Base-by-base conservation (phyloP, 768 basidiomycete species). In the Termitomyces sp. region DNA sequence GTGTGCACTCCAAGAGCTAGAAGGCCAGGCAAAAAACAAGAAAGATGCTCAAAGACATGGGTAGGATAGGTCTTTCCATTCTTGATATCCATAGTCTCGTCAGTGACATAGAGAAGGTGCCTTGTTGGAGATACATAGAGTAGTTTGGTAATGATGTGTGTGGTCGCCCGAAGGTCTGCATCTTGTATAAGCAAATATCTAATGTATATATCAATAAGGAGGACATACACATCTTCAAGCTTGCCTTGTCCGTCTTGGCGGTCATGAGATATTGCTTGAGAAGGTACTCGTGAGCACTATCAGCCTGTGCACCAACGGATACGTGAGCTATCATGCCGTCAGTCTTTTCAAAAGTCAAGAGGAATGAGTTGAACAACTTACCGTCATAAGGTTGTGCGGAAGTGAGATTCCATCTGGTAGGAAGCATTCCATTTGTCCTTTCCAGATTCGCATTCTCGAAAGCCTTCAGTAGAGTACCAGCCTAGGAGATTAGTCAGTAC, bases 201-300 rank as follows among this genome's bases (percentile, higher is more conserved):
- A 20, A 25, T 38, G n/a, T 23, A n/a, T 20, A 35, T 15, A 33
- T 18, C 41, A 20, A 41, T 25, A 22, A 32, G 40, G 39, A 40
- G 18, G 22, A 63, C 84, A 33, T 74, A 89, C 88, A 90, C 78
- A 87, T 79, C 64, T 84, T 80, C 4, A 89, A 70, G 55, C 78
- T 83, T 13, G 67, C 68, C 63, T 74, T 80, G 63, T 90, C 87
- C 5, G 77, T 78, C 60, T 79, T 76, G 12, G 78, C 84, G 6
- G 85, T 86, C 44, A 90, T 72, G 7, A 91, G 70, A 66, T 84
- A 88, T 51, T 85, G 80, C 63, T 91, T 91, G 53, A 91, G 76
- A 25, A 86, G 78, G 62, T 91, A 91, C 68, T 91, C 89, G 57
- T 91, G 88, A 11, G 79, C 80, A 61, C 89, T 90, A 62, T 91